phyloP scores from a whole-genome alignment of 1,284 basidiomycete species.

The Naganishia cerealis region DNA sequence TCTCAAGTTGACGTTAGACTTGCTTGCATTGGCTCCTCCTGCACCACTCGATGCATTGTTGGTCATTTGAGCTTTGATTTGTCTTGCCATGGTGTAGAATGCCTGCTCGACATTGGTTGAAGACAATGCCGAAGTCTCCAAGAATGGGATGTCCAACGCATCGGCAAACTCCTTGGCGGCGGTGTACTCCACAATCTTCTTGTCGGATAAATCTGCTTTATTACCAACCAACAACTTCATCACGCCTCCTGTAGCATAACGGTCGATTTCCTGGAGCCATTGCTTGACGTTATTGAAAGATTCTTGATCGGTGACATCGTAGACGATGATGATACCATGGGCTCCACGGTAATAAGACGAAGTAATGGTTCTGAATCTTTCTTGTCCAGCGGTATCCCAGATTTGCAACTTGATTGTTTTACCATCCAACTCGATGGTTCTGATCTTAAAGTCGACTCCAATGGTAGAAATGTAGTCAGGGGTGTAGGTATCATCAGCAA shows the following conservation, averaged over 20 bases:
- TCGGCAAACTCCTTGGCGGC: no score
- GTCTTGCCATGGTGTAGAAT: no score
- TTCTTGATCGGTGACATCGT: constrained; percentile 99
- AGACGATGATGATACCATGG: constrained; percentile 84
- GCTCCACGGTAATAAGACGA: constrained; percentile 85
- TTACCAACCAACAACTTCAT: constrained; percentile 98
- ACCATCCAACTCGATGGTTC: constrained; percentile 98
- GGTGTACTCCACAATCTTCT: constrained; percentile 97
- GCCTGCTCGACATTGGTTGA: no score
- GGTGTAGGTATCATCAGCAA: constrained; percentile 99
- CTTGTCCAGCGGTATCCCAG: constrained; percentile 98
- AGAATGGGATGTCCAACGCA: no score
- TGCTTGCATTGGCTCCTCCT: no score
- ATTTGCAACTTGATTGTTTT: constrained; percentile 99
- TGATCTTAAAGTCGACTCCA: constrained; percentile 99
- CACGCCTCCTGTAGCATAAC: constrained; percentile 97
- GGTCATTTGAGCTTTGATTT: no score
- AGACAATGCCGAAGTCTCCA: no score
- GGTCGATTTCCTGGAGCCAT: constrained; percentile 99
- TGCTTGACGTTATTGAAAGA: constrained; percentile 99
- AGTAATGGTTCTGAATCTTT: constrained; percentile 95
- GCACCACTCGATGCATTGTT: no score
- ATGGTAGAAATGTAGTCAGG: constrained; percentile 99
- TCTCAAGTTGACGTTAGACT: no score
- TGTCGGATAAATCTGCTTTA: constrained; percentile 94